Evolutionary conservation across 805 yeast genomes (phyloP).

Genomic region (Sugiyamaella lignohabitans): DNA sequence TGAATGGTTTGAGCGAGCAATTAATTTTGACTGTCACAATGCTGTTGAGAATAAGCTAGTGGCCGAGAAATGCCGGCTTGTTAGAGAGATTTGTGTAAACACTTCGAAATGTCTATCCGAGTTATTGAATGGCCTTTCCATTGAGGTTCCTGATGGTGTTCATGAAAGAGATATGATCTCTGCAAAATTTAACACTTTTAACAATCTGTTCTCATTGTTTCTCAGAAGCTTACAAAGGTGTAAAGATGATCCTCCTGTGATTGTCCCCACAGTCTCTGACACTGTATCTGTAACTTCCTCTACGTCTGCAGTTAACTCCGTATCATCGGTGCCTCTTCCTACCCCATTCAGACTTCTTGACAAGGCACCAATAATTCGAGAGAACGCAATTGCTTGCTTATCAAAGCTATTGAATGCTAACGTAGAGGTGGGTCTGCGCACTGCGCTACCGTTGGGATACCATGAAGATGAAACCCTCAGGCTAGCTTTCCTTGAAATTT

Average conservation of each 20-base stretch:
- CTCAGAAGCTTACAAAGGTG: conserved; percentile 39
- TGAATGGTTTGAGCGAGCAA: conserved; percentile 23
- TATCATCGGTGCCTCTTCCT: neutral
- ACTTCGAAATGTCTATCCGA: conserved; percentile 17
- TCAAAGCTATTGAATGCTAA: conserved; percentile 67
- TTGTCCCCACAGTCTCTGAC: conserved; percentile 4
- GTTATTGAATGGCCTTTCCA: conserved; percentile 17
- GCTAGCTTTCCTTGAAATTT: conserved; percentile 69
- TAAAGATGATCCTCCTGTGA: conserved; percentile 24
- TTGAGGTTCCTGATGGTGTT: conserved; percentile 18
- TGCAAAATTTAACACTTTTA: conserved; percentile 39
- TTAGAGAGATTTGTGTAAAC: conserved; percentile 18
- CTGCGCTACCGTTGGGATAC: conserved; percentile 72
- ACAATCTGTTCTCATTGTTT: conserved; percentile 42
- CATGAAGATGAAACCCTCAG: conserved; percentile 60
- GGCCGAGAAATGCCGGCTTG: conserved; percentile 11
- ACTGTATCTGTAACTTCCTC: conserved; percentile 5
- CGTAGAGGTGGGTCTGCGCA: conserved; percentile 67
- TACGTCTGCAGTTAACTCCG: neutral
- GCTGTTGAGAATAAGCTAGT: conserved; percentile 5
- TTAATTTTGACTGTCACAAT: neutral
- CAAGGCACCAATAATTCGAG: conserved; percentile 37
- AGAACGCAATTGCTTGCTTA: conserved; percentile 57
- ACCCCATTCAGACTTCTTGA: conserved; percentile 6
- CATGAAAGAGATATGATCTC: conserved; percentile 27